Percentiles rank a stretch among this genome's conserved stretches.
phyloP scores from a whole-genome alignment of 352 stramenopile genomes.

The Peronospora destructor region DNA sequence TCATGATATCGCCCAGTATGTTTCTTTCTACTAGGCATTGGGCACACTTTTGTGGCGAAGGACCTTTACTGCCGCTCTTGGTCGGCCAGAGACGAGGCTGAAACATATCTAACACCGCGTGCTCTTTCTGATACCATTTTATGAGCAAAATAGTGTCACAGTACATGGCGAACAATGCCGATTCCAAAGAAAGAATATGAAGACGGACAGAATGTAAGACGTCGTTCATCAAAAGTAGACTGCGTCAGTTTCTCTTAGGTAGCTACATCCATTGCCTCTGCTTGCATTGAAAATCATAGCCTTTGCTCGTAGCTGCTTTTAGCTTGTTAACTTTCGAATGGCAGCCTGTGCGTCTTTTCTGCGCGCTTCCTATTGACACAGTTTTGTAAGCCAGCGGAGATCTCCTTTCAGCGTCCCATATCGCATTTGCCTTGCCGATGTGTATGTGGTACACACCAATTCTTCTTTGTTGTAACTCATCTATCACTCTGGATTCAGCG shows the following conservation, averaged over 20 bases:
- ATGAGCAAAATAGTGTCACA: constrained; percentile 2
- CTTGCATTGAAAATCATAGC: too few relatives aligned
- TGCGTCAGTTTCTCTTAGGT: background rate
- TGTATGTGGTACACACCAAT: constrained; percentile 15
- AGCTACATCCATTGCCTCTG: too few relatives aligned
- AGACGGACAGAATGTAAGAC: background rate
- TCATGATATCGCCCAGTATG: constrained; percentile 1
- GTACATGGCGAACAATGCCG: background rate
- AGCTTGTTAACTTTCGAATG: background rate
- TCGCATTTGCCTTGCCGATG: constrained; percentile 10
- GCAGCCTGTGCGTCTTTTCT: constrained; percentile 13
- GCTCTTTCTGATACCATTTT: background rate
- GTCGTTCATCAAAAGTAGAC: background rate
- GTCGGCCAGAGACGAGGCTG: constrained; percentile 19
- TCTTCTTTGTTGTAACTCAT: constrained; percentile 7
- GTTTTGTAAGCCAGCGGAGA: constrained; percentile 16
- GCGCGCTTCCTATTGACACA: constrained; percentile 2
- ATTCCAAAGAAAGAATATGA: background rate
- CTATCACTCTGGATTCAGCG: constrained; percentile 30
- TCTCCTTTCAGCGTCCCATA: constrained; percentile 20
- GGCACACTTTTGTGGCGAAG: constrained; percentile 7
- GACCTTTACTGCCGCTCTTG: constrained; percentile 11
- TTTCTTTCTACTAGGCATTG: constrained; percentile 8
- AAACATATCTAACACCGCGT: constrained; percentile 15
- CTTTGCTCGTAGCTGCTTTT: too few relatives aligned